These are phyloP conservation scores for Colletotrichum sp. DNA, from an alignment of 2,329 filamentous ascomycete genomes.

Conservation along the genomic window DNA sequence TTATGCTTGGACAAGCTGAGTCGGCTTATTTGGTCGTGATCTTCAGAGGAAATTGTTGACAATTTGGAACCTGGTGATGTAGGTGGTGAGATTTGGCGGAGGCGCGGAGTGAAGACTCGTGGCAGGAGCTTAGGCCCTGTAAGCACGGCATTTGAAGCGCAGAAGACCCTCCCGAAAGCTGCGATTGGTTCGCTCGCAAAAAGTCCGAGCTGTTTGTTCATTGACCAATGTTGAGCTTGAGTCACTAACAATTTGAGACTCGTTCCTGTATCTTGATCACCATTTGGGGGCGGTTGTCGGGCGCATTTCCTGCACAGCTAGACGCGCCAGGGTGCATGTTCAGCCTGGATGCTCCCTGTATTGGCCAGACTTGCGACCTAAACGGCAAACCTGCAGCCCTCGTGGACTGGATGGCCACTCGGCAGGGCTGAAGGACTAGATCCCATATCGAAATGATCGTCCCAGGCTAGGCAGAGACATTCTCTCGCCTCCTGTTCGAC, in stretches of 20 bases:
- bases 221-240: not conserved
- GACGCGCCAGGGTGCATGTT: not conserved
- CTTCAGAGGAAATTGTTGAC: not conserved
- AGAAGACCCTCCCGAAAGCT: not conserved
- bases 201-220: not conserved
- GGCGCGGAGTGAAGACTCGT: not conserved
- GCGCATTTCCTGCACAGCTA: not conserved
- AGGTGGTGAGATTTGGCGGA: not conserved
- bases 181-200: not conserved
- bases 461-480: conserved; percentile 7
- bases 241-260: not conserved
- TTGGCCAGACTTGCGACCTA: not conserved
- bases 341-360: not conserved
- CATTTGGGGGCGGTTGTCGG: not conserved
- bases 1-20: not conserved
- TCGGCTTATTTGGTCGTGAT: not conserved
- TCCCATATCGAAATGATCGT: not conserved
- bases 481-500: not conserved
- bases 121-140: not conserved
- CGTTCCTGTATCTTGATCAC: not conserved
- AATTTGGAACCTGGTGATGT: not conserved
- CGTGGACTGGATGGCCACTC: not conserved
- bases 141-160: not conserved
- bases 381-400: not conserved
- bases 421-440: not conserved